Conservation (phyloP, 2,329 filamentous ascomycete species). For the Calonectria pseudoturangicola region DNA sequence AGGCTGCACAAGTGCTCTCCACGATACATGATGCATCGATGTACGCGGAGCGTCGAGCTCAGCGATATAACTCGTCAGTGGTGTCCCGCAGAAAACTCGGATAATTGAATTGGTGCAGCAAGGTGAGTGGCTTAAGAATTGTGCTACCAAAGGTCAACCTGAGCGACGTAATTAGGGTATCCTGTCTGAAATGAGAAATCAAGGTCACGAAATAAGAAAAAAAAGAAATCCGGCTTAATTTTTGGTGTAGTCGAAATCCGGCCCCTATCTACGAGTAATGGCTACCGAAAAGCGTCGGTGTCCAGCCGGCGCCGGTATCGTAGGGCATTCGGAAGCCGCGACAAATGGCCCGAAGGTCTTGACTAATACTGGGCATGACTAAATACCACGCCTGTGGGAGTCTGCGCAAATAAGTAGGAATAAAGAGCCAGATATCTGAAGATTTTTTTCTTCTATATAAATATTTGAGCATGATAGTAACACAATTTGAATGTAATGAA, state of each 20-base stretch:
- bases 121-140: not conserved
- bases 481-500: too few relatives aligned
- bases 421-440: not conserved
- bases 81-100: conserved; percentile 53
- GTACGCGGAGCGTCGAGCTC: conserved; percentile 23
- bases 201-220: not conserved
- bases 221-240: not conserved
- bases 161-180: not conserved
- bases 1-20: conserved; percentile 51
- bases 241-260: conserved; percentile 23
- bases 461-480: too few relatives aligned
- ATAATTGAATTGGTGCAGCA: conserved; percentile 48
- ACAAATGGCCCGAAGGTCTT: conserved; percentile 30
- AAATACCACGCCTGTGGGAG: not conserved
- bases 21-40: conserved; percentile 59
- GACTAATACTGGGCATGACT: conserved; percentile 6
- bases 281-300: conserved; percentile 39
- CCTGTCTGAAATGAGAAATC: not conserved
- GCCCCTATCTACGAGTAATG: conserved; percentile 33
- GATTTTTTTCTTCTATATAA: not conserved
- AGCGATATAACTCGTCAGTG: conserved; percentile 35
- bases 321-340: conserved; percentile 29
- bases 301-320: conserved; percentile 35
- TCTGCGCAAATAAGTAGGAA: not conserved
- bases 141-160: not conserved